Base-by-base conservation (phyloP, 352 stramenopile genomes). In the Phytophthora vignae region DNA sequence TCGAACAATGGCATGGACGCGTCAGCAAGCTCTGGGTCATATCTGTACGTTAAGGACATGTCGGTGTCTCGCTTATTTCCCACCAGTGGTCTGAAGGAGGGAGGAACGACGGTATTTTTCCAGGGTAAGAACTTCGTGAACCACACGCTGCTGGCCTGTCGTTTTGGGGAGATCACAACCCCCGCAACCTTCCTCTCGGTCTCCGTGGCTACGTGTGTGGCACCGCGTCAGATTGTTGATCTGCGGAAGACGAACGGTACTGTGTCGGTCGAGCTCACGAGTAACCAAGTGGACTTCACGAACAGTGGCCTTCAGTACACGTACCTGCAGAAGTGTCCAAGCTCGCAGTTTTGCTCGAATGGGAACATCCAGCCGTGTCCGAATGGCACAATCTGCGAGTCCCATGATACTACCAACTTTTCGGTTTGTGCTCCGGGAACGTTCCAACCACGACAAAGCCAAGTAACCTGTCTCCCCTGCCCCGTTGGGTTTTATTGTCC, bases 401-500 rank as follows among this genome's bases (percentile, higher is more conserved):
- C 68, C 0, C 59, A 78, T 25, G 67, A 78, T 12, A 56, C 52
- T n/a, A 76, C 86, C 2, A 99, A 99, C 71, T 98, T 99, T 66
- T 98, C 97, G 14, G 69, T 99, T 8, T 99, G 97, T 63, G 40
- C 86, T 2, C 94, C 96, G 1, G 96, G 97, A 4, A 93, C 76
- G 6, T 99, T 99, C 77, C 96, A 99, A 79, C 92, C 98, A 5
- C 86, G 90, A 9, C 75, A 88, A 42, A 88, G 83, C 14, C 85
- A 98, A 71, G 49, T 31, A 0, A 64, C 67, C 17, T 99, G 97
- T 64, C 71, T 99, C 12, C 66, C 58, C 3, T 99, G 98, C 59
- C 96, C 98, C 1, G 78, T 99, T 25, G 97, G 98, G 0, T 99
- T 92, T 71, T 96, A 94, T 42, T 99, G 98, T 56, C 96, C 98